Conservation (phyloP, 2,329 filamentous ascomycete genomes). For the Venturia oleaginea region DNA sequence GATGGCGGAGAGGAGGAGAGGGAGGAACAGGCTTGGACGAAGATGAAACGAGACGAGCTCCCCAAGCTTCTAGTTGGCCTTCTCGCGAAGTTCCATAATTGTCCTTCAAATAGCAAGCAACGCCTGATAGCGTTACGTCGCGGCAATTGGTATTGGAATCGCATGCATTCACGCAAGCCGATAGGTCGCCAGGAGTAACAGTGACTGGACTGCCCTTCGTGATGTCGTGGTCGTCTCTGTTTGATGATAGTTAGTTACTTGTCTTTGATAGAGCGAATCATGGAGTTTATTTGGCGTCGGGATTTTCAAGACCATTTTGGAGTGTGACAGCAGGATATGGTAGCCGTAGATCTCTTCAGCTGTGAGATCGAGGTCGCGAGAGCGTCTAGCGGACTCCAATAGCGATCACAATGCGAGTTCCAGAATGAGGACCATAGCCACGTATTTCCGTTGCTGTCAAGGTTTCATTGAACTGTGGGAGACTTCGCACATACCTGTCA, state of each 20-base stretch:
- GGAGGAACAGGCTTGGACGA: neutral
- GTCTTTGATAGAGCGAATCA: neutral
- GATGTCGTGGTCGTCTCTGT: neutral
- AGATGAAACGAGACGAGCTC: neutral
- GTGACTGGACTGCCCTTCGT: neutral
- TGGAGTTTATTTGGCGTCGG: too few species aligned
- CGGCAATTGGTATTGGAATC: constrained; percentile 19
- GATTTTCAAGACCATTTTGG: too few species aligned
- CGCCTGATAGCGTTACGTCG: constrained; percentile 18
- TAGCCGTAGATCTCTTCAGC: too few species aligned
- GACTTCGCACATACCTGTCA: constrained; percentile 18
- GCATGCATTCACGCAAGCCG: constrained; percentile 20
- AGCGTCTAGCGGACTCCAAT: too few species aligned
- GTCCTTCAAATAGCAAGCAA: constrained; percentile 22
- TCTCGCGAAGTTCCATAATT: constrained; percentile 11
- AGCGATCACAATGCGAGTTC: too few species aligned
- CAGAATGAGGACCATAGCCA: too few species aligned
- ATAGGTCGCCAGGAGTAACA: neutral
- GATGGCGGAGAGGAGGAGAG: neutral
- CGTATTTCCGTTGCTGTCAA: too few species aligned
- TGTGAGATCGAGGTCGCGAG: too few species aligned
- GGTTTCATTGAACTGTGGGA: neutral
- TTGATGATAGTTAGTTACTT: neutral
- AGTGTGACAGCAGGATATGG: too few species aligned
- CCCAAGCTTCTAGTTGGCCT: neutral